Percentiles rank a stretch among this genome's conserved stretches.
These are phyloP conservation scores for Fusarium verticillioides DNA, from an alignment of 2,329 filamentous ascomycete species.

Conservation along the genomic window DNA sequence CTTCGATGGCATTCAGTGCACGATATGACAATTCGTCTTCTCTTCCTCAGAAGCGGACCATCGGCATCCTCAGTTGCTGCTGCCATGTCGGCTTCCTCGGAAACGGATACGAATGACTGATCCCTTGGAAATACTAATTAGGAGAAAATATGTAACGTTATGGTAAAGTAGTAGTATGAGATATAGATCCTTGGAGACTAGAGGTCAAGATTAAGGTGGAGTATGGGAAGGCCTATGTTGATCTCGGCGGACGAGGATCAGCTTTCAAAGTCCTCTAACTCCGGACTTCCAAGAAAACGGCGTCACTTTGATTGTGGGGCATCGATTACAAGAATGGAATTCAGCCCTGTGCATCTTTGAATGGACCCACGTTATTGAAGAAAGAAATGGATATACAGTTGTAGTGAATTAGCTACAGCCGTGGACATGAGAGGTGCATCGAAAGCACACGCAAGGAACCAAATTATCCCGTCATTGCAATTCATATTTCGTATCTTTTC, in stretches of 20 bases:
- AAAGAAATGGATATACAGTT: not conserved
- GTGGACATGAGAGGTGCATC: not conserved
- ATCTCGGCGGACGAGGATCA: not conserved
- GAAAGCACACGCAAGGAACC: not conserved
- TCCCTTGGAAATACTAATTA: not conserved
- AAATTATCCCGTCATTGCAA: not conserved
- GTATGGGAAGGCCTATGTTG: not conserved
- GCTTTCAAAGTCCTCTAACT: slow-evolving; percentile 8
- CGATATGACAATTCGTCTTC: slow-evolving; percentile 69
- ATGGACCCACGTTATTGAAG: not conserved
- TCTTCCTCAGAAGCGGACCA: slow-evolving; percentile 55
- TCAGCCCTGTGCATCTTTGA: slow-evolving; percentile 24
- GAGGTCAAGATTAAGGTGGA: not conserved
- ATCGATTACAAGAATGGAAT: slow-evolving; percentile 4
- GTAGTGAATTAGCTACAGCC: not conserved
- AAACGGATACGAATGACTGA: not conserved
- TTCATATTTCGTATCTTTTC: not conserved
- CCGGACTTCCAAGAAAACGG: slow-evolving; percentile 7
- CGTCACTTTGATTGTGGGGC: slow-evolving; percentile 8
- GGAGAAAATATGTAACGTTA: not conserved
- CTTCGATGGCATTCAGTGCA: slow-evolving; percentile 73
- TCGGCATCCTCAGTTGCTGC: not conserved
- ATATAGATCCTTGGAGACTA: not conserved
- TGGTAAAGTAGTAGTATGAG: not conserved
- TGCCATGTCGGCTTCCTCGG: slow-evolving; percentile 15